phyloP scores from a whole-genome alignment of 176 grass and related monocot species.

The Triticum dicoccoides region DNA sequence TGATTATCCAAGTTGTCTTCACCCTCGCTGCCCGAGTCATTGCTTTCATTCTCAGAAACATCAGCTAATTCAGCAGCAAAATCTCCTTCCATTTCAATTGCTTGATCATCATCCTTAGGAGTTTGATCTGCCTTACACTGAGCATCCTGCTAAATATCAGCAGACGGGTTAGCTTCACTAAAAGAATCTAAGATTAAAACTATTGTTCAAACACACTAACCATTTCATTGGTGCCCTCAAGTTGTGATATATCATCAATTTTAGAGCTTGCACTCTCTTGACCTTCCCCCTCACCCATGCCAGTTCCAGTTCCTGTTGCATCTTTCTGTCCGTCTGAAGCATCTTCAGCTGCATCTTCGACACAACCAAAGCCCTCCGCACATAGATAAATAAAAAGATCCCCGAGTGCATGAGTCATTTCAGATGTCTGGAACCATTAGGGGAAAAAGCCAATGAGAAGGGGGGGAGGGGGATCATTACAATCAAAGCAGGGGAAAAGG shows the following conservation, averaged over 20 bases:
- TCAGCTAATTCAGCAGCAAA: conserved; percentile 63
- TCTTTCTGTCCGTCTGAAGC: conserved; percentile 53
- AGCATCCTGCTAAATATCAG: conserved; percentile 52
- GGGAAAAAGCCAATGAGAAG: neutral
- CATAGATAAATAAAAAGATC: conserved; percentile 74
- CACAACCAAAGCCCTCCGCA: conserved; percentile 76
- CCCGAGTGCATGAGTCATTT: conserved; percentile 79
- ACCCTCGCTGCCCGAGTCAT: conserved; percentile 48
- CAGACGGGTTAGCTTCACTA: neutral
- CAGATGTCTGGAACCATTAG: conserved; percentile 61
- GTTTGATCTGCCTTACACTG: conserved; percentile 54
- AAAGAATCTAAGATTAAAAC: neutral
- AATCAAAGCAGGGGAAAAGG: conserved; percentile 1
- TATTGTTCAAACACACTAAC: conserved; percentile 38
- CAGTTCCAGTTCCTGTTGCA: conserved; percentile 77
- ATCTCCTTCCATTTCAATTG: conserved; percentile 76
- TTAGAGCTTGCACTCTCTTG: conserved; percentile 73
- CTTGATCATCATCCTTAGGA: conserved; percentile 60
- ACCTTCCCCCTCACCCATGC: conserved; percentile 92
- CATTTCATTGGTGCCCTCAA: conserved; percentile 57
- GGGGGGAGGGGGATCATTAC: neutral
- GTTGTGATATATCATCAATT: conserved; percentile 76
- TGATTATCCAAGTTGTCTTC: conserved; percentile 82
- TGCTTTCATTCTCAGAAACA: conserved; percentile 76
- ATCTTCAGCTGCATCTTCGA: conserved; percentile 68